Base-by-base conservation (phyloP, 495 filamentous ascomycete species). In the Aspergillus ellipticus region DNA sequence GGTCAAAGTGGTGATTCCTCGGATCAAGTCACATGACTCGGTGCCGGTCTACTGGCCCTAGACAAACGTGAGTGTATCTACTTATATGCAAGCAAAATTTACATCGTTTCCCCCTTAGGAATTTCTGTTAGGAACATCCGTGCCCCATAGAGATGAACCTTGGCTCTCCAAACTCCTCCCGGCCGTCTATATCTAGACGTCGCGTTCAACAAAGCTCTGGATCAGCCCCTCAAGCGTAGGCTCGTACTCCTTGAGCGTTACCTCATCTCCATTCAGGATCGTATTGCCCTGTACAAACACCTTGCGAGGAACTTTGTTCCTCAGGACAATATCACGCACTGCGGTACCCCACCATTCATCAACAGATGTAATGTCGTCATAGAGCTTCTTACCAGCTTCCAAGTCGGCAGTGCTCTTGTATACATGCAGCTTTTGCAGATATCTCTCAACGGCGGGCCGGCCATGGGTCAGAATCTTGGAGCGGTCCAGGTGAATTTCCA, bases 241-340 rank as follows among this genome's bases (percentile, higher is more conserved):
- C 61, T 96, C 93, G 75, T 98, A 98, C 72, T 98, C 90, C 73
- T 84, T 90, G 69, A 96, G 67, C 19, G 73, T 81, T 16, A 96
- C 90, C 69, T 83, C 80, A 33, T 88, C 90, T 11, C 86, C 87
- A 49, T 85, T 79, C 16, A 83, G 76, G 46, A 90, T 67, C 7
- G 94, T 97, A 74, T 96, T 98, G 31, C 89, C 90, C 74, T 96
- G 91, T 16, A 98, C 92, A 73, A 96, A 97, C 39, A 96, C 87
- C 79, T 97, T 98, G 53, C 94, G 80, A 33, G 94, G 92, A 60
- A 90, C 86, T 78, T 95, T 96, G 74, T 89, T 89, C 68, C 79
- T 78, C 60, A 97, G 70, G 17, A 97, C 94, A 49, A 89, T 82
- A 28, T 88, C 79, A 49, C 94, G 78, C 20, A 96, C 83, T 64